phyloP scores from a whole-genome alignment of 768 basidiomycete genomes.

The Lactifluus rugatus region DNA sequence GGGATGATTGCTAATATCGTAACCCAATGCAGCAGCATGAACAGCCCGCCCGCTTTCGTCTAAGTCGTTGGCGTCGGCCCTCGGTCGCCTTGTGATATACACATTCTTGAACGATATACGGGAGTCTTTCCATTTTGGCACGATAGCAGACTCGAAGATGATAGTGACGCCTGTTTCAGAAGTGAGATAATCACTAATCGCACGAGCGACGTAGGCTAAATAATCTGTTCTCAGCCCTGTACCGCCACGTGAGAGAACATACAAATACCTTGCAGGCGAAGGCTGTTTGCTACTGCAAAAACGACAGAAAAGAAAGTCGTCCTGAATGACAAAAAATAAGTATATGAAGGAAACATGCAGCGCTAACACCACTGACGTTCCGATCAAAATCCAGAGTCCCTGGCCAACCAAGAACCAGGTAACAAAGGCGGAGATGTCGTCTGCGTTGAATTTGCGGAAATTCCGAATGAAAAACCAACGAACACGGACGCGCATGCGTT shows the following conservation, averaged over 20 bases:
- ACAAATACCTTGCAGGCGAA: constrained; percentile 63
- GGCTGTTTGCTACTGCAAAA: constrained; percentile 80
- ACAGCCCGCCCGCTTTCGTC: constrained; percentile 30
- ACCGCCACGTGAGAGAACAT: background rate
- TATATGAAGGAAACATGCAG: background rate
- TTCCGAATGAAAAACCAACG: constrained; percentile 96
- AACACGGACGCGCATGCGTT: constrained; percentile 82
- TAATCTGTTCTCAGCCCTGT: background rate
- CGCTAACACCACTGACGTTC: constrained; percentile 53
- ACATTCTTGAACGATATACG: constrained; percentile 96
- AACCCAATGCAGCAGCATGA: constrained; percentile 47
- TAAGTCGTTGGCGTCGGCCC: background rate
- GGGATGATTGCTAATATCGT: constrained; percentile 71
- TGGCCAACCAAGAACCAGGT: constrained; percentile 96
- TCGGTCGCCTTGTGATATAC: constrained; percentile 77
- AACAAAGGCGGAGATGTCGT: constrained; percentile 93
- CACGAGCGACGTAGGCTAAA: constrained; percentile 73
- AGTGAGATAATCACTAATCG: constrained; percentile 88
- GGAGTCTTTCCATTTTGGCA: constrained; percentile 95
- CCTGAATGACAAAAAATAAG: constrained; percentile 29
- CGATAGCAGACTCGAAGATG: constrained; percentile 95
- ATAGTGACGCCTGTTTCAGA: constrained; percentile 88
- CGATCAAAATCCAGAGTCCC: constrained; percentile 89
- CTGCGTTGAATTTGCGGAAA: constrained; percentile 90
- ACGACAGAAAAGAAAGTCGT: constrained; percentile 95